Evolutionary conservation across 257 asterid genomes (phyloP), one percentile per base, ranked within the genome.

Genomic region (Solanum stenotomum): DNA sequence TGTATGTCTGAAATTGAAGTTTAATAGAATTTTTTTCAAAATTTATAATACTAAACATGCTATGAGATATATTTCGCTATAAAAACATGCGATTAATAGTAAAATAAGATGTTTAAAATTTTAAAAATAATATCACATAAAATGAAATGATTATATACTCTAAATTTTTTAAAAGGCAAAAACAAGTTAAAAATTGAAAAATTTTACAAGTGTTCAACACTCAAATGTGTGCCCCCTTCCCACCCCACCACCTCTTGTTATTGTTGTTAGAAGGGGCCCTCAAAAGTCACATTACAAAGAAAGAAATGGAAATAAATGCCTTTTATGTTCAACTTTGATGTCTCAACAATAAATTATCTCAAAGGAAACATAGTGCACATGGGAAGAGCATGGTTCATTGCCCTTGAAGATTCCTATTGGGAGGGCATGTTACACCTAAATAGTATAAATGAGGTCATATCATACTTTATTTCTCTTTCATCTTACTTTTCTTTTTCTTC

Each of bases 341-440:
- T 87, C 71, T 89, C 81, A 52, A 76, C 89, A 89, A 90, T 90
- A 89, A 90, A 90, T 92, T 89, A 90, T 93, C 90, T 49, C 31
- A 76, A 68, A 74, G 33, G 85, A 89, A 88, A 91, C 93, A 89
- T 84, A 92, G 34, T 75, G 92, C 93, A 90, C 94, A 90, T 93
- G 94, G 92, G 46, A 74, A 37, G 87, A 88, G 87, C 84, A 87
- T 79, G 90, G 63, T 89, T 86, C 87, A 76, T 44, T 89, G 88
- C 86, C 87, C 91, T 89, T 71, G 84, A 86, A 86, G 89, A 89
- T 89, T 86, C 94, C 90, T 49, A 49, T 49, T 49, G 67, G 40
- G 70, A 81, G 70, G 72, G 72, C 71, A 71, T 86, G 88, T 75
- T 71, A 31, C 59, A 71, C 88, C 71, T 72, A 42, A 86, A 86